Conservation (phyloP, 192 early-diverging fungal species). For the Backusella australiensis region DNA sequence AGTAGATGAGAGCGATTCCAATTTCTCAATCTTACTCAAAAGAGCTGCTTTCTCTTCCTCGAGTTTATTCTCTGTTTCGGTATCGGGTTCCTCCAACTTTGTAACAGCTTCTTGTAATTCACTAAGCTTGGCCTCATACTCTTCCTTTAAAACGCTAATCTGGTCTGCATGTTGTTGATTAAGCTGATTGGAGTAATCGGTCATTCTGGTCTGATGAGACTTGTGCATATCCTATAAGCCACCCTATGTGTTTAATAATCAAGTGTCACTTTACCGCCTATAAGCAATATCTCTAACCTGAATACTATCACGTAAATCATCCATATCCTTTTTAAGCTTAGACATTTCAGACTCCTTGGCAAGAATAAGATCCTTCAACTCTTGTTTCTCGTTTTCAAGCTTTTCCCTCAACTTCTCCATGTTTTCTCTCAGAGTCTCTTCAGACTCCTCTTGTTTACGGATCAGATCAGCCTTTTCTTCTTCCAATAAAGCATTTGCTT, state of each 20-base stretch:
- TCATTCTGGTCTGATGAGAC: constrained; percentile 29
- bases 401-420: constrained; percentile 30
- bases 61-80: neutral
- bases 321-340: constrained; percentile 10
- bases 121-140: constrained; percentile 9
- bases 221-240: constrained; percentile 25
- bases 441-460: constrained; percentile 15
- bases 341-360: constrained; percentile 9
- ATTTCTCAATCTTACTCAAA: constrained; percentile 12
- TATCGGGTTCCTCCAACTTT: constrained; percentile 10
- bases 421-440: constrained; percentile 14
- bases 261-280: neutral
- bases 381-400: constrained; percentile 20
- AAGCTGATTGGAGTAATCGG: constrained; percentile 18
- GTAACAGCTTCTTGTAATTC: constrained; percentile 10
- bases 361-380: neutral
- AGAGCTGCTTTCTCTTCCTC: constrained; percentile 9
- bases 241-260: neutral
- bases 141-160: constrained; percentile 5
- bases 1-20: neutral
- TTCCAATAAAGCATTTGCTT: constrained; percentile 13
- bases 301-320: constrained; percentile 21
- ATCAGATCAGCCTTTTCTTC: constrained; percentile 9
- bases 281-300: constrained; percentile 11
- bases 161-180: constrained; percentile 17